Conservation (phyloP, 1,284 basidiomycete genomes). For the Ustilago esculenta region DNA sequence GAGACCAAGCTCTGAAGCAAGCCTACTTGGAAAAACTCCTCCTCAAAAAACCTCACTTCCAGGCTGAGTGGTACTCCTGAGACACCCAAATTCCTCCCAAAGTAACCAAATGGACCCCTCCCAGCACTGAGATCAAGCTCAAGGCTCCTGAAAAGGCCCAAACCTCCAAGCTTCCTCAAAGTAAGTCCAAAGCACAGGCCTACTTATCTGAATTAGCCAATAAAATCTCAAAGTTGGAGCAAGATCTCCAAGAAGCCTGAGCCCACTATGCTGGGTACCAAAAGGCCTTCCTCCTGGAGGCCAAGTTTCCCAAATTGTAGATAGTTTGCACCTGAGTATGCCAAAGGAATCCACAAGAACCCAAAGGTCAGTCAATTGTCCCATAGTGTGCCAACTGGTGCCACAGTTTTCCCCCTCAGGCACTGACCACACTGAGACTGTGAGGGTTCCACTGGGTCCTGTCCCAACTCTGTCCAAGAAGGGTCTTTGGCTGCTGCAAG, state of each 20-base stretch:
- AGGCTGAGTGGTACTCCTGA: neutral
- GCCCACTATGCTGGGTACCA: neutral
- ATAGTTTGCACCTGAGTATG: neutral
- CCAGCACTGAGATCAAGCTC: neutral
- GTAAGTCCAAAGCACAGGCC: neutral
- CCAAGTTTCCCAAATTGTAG: neutral
- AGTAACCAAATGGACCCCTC: neutral
- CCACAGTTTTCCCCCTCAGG: neutral
- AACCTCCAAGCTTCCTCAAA: neutral
- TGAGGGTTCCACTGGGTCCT: neutral
- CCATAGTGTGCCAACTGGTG: neutral
- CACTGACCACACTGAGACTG: neutral
- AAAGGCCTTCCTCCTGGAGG: neutral
- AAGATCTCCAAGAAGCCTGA: neutral
- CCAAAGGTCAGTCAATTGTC: neutral
- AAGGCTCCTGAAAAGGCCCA: neutral
- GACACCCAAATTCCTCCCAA: too few relatives aligned
- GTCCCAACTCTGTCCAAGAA: neutral
- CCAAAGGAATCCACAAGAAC: slow-evolving; percentile 2
- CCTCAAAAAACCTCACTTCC: neutral
- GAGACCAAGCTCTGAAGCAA: neutral
- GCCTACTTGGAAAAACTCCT: neutral
- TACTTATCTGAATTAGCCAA: neutral
- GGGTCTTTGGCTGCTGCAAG: neutral
- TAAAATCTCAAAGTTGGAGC: neutral